Base-by-base conservation (phyloP, 352 stramenopile genomes). In the Phytopythium cucurbitacearum region DNA sequence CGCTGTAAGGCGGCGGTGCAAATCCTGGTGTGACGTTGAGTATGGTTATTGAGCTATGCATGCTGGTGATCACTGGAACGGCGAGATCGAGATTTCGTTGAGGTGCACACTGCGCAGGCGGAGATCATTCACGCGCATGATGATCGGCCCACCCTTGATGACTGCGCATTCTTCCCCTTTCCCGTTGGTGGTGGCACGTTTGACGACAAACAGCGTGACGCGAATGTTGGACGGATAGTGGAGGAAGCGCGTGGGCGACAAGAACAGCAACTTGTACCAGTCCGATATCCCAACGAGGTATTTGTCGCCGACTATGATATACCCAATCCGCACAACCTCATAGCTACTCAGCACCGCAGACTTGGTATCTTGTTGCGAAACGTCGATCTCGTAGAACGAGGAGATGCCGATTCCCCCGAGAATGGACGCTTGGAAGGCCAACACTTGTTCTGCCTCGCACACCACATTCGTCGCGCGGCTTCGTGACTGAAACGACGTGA, bases 261-360 rank as follows among this genome's bases (percentile, higher is more conserved):
- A 11, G 10, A 75, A 8, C 47, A 73, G 39, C 5, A 62, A 48
- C 10, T 48, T 56, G 40, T 67, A 56, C 60, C 60, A 63, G 38
- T 63, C 60, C 10, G 48, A 16, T 28, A 67, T 67, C 13, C 48
- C 38, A n/a, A 67, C 32, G 35, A 76, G 48, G 45, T 64, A 65
- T 11, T 45, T 41, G 21, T 41, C 62, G 8, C 60, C 67, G 15
- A 69, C 64, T 28, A 74, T 54, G 10, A 76, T 49, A 34, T 76
- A 76, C 10, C 67, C 64, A 8, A 79, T 43, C n/a, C 64, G 44
- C n/a, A 69, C 60, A 1, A 79, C 49, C 37, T 79, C 69, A 43
- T 75, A 73, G 46, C 62, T 61, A 15, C 57, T 66, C 4, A 73
- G 35, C 9, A 51, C 51, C 37, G 46, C 44, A 12, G 39, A 34